Evolutionary conservation across 202 grass and related monocot genomes (phyloP), one percentile per base, ranked within the genome.

Genomic region (Brachypodium distachyon): DNA sequence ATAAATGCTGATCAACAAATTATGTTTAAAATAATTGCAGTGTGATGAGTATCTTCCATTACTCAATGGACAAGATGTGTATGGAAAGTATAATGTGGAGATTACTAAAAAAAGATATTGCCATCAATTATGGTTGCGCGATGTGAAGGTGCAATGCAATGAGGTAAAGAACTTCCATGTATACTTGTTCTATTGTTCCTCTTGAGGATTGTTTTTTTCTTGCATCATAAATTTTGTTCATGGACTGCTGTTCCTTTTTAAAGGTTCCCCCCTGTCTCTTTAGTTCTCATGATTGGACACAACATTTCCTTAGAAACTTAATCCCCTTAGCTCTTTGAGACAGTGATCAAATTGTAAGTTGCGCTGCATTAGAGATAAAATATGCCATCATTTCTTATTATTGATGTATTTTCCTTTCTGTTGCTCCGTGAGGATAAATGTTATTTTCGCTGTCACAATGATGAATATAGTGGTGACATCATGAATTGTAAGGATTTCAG

Each of bases 41-140:
- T 98, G 96, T 87, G 87, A 89, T 77, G 46, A 85, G 69, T 98
- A 98, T 88, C 87, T 98, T 73, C 89, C 88, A 28, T 70, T 85
- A 13, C 29, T 7, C 44, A 81, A 87, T 73, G 77, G 57, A 9
- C 43, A 21, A 53, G 44, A 61, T 77, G 74, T 18, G 17, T 92
- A 95, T 89, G 96, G 96, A 79, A 87, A 89, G 69, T 88, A 90
- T 72, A 81, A 36, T 76, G 75, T 98, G 70, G 44, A 86, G 34
- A 85, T 77, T 41, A 73, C 38, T 48, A 85, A 82, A 32, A 84
- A 49, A 67, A 69, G 14, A 50, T 82, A 82, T 56, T 72, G 25
- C 31, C 83, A 89, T 77, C 76, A 77, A 49, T 84, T 92, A 63
- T 80, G 81, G 39, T 57, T 98, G 61, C 96, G 91, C 74, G 81